These are phyloP conservation scores for Picea sitchensis DNA, from an alignment of 75 land plant species.

Conservation along the genomic window DNA sequence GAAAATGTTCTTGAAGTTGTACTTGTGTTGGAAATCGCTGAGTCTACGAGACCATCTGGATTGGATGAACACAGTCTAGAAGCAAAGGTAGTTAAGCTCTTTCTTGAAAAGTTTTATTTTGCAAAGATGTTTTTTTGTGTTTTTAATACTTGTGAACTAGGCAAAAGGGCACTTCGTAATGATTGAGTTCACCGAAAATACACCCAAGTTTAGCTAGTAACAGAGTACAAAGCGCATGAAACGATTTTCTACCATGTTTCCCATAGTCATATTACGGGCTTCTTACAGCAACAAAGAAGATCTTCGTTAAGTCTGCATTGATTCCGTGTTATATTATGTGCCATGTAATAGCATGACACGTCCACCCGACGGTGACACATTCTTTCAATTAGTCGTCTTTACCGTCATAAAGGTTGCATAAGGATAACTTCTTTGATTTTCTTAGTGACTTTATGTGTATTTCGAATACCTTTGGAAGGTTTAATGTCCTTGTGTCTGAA, in stretches of 20 bases:
- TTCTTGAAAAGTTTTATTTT: neutral
- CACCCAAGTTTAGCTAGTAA: too few species aligned
- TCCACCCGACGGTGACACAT: neutral
- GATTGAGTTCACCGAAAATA: neutral
- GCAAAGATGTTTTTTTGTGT: neutral
- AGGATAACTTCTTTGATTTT: neutral
- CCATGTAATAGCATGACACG: too few species aligned
- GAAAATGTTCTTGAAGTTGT: constrained; percentile 7
- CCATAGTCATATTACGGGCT: too few species aligned
- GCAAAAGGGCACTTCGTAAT: neutral
- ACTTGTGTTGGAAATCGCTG: neutral
- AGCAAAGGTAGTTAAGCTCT: neutral
- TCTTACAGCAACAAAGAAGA: neutral
- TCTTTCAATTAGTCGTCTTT: neutral
- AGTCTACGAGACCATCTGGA: neutral
- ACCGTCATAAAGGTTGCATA: neutral
- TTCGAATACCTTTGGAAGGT: too few species aligned
- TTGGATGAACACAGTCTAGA: neutral
- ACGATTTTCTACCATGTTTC: neutral
- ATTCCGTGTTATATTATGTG: neutral
- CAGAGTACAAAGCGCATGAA: neutral
- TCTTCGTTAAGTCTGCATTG: neutral
- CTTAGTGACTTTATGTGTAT: neutral
- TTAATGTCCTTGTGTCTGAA: too few species aligned
- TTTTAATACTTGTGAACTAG: neutral